Base-by-base conservation (phyloP, 495 filamentous ascomycete genomes). In the Daldinia grandis region DNA sequence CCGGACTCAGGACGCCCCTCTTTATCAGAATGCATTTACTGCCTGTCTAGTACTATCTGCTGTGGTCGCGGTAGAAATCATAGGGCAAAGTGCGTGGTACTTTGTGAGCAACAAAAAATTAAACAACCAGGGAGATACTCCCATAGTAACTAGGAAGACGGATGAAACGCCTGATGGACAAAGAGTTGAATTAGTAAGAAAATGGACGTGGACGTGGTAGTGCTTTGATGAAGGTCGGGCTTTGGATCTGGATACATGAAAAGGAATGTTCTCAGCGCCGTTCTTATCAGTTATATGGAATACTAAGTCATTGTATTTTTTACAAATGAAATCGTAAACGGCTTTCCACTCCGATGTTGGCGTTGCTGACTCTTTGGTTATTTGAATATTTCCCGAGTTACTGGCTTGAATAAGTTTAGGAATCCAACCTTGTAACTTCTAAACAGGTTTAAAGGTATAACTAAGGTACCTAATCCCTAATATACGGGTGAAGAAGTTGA, bases 1-100 rank as follows among this genome's bases (percentile, higher is more conserved):
- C 76, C 82, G 83, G 25, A 80, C 81, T 0, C 67, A 80, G 17
- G 86, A 88, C 35, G 80, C 79, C 14, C 86, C 83, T 25, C 79
- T 83, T 6, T 88, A 89, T n/a, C 9, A 58, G 7, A 73, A 58
- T 24, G 71, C 62, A 0, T 62, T 73, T 17, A 66, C 65, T 2
- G 66, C 62, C 5, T 73, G 71, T 30, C 53, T 69, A 21, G 61
- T 56, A 35, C 66, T 73, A 14, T 60, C 71, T 6, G 66, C 66
- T 4, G 58, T 51, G n/a, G 61, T 44, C 5, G 37, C 59, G 24
- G 62, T 73, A 3, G 33, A 58, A 30, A 50, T 73, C 17, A 62
- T 69, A 62, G 61, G 19, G 15, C 49, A 62, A 33, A 50, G 66
- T 10, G 21, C 28, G 14, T 69, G 66, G 66, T 73, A 73, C 58